phyloP scores from a whole-genome alignment of 2,329 filamentous ascomycete genomes.

The Ascochyta clinopodiicola region DNA sequence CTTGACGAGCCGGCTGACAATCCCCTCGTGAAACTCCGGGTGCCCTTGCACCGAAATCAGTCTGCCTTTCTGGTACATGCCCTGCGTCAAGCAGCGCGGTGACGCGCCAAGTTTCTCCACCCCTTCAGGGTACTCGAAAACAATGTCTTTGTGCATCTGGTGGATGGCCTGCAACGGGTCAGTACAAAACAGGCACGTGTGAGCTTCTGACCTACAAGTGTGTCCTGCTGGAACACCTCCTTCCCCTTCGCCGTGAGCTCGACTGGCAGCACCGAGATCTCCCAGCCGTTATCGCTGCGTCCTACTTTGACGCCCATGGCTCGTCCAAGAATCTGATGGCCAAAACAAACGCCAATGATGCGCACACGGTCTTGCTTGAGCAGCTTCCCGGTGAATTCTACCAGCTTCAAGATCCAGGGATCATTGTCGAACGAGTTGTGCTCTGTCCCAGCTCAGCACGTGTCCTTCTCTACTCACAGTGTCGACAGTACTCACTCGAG shows the following conservation, averaged over 20 bases:
- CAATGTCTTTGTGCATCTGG: constrained; percentile 86
- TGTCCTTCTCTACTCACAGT: background rate
- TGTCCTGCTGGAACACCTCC: constrained; percentile 72
- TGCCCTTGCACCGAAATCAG: constrained; percentile 84
- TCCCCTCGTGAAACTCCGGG: constrained; percentile 78
- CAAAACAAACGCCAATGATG: constrained; percentile 84
- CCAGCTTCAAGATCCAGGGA: constrained; percentile 77
- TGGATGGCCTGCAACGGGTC: constrained; percentile 66
- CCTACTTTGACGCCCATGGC: constrained; percentile 73
- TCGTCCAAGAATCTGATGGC: constrained; percentile 82
- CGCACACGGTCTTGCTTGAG: constrained; percentile 68
- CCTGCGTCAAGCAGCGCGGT: constrained; percentile 74
- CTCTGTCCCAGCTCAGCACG: constrained; percentile 53
- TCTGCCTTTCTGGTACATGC: constrained; percentile 72
- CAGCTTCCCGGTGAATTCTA: constrained; percentile 69
- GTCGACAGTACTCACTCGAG: constrained; percentile 54
- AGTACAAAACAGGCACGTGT: background rate
- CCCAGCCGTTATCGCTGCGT: constrained; percentile 75
- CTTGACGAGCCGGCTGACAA: constrained; percentile 72
- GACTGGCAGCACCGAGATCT: constrained; percentile 76
- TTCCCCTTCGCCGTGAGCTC: constrained; percentile 73
- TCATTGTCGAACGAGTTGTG: constrained; percentile 75
- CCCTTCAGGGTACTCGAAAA: constrained; percentile 67
- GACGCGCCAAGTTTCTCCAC: constrained; percentile 70
- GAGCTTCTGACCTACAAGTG: constrained; percentile 53